A percentile compares a stretch with the other conserved stretches of the same genome.
Conservation (phyloP, 768 basidiomycete genomes). For the Russula sp. region DNA sequence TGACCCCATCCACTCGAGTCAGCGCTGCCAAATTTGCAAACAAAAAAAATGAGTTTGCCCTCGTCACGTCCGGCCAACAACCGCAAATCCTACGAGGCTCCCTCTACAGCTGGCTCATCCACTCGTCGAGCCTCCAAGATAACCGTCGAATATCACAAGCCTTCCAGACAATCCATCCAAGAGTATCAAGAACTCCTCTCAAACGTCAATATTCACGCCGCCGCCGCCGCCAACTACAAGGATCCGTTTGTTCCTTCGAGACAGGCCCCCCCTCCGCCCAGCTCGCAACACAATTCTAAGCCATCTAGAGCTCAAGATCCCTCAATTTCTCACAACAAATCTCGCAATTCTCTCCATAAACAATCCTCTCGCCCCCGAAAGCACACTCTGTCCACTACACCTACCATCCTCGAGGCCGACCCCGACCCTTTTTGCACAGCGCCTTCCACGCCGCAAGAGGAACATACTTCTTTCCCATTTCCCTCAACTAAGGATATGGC, state of each 20-base stretch:
- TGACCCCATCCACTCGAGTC: neutral
- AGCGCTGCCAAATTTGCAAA: slow-evolving; percentile 9
- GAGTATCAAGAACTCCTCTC: slow-evolving; percentile 71
- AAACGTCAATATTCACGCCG: slow-evolving; percentile 51
- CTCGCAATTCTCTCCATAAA: slow-evolving; percentile 30
- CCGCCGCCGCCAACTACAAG: slow-evolving; percentile 39
- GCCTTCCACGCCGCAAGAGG: slow-evolving; percentile 30
- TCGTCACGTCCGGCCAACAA: slow-evolving; percentile 22
- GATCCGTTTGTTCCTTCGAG: slow-evolving; percentile 42
- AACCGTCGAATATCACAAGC: slow-evolving; percentile 71
- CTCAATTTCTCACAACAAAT: slow-evolving; percentile 27
- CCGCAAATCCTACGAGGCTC: slow-evolving; percentile 22
- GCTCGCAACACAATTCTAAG: slow-evolving; percentile 24
- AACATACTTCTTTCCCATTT: slow-evolving; percentile 26
- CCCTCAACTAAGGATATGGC: slow-evolving; percentile 29
- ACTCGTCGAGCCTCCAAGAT: slow-evolving; percentile 24
- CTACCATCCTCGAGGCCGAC: slow-evolving; percentile 40
- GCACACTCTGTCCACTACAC: slow-evolving; percentile 30
- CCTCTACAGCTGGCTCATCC: slow-evolving; percentile 13
- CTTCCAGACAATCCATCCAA: slow-evolving; percentile 68
- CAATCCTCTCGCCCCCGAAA: slow-evolving; percentile 31
- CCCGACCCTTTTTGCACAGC: slow-evolving; percentile 26
- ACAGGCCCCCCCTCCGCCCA: slow-evolving; percentile 41
- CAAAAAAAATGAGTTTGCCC: slow-evolving; percentile 17
- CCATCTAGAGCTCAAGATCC: slow-evolving; percentile 19